Base-by-base conservation (phyloP, 306 rosid genomes). In the Fragaria ananassa region DNA sequence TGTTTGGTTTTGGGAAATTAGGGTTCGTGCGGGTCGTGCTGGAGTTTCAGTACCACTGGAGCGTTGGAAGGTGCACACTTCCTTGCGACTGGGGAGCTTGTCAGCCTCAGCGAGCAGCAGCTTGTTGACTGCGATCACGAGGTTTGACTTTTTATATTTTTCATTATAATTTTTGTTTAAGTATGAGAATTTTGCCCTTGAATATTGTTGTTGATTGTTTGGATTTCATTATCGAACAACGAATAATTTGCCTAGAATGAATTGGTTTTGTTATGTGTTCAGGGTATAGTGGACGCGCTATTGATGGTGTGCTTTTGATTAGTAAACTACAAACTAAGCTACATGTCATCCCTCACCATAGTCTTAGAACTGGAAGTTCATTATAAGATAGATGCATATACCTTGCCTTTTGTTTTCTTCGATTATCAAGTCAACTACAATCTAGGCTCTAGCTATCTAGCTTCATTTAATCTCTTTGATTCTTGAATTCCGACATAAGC, bases 11-110 rank as follows among this genome's bases (percentile, higher is more conserved):
- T 56, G 60, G 49, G 61, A 17, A 60, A 79, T 75, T 73, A 95
- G 99, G 97, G 97, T 45, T 91, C 97, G 3, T 96, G 99, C 72
- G 99, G 99, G 60, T 96, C 99, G 1, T 96, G 99, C 87, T 92
- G 97, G 97, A 95, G 99, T 82, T 95, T 95, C 86, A 95, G 97
- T 68, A 78, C 99, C 6, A 88, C 92, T 17, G 99, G 99, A 44
- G 99, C 99, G 11, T 81, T 96, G 69, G 98, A 96, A 91, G 99
- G 99, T 83, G 97, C 98, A 70, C 87, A 92, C 75, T 92, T 84
- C 78, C 91, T 96, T 8, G 77, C 98, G 5, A 92, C 97, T 0
- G 91, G 99, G 35, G 76, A 92, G 49, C 99, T 96, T 61, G 91
- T 87, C 35, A 96, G 97, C 83, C 95, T 96, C 62, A 96, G 99